Evolutionary conservation across 108 stramenopile species (phyloP).

Genomic region (Heterococcus sp.): DNA sequence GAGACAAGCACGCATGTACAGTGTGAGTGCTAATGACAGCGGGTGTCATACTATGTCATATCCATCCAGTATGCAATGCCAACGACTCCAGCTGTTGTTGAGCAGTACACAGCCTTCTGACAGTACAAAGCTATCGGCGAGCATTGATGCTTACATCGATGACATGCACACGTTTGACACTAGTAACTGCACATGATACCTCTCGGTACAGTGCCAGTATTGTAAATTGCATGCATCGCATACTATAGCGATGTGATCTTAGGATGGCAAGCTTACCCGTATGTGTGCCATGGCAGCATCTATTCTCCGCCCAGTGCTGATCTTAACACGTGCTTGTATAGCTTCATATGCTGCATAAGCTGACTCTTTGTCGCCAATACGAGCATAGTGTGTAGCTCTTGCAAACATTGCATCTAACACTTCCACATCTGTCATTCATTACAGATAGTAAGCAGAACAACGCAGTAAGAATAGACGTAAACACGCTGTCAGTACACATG

Average conservation of each 20-base stretch:
- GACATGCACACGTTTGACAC: too few relatives aligned
- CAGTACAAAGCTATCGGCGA: too few relatives aligned
- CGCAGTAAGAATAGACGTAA: neutral
- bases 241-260: too few relatives aligned
- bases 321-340: slow-evolving; percentile 74
- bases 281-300: slow-evolving; percentile 87
- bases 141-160: too few relatives aligned
- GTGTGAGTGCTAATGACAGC: too few relatives aligned
- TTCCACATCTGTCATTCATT: slow-evolving; percentile 94
- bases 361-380: slow-evolving; percentile 70
- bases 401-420: slow-evolving; percentile 83
- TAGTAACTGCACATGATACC: too few relatives aligned
- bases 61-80: too few relatives aligned
- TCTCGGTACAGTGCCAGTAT: too few relatives aligned
- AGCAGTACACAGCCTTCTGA: too few relatives aligned
- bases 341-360: slow-evolving; percentile 77
- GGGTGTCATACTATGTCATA: too few relatives aligned
- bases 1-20: neutral
- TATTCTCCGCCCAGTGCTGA: slow-evolving; percentile 89
- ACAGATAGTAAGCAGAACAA: slow-evolving; percentile 67
- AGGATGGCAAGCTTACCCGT: slow-evolving; percentile 24
- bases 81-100: too few relatives aligned
- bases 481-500: neutral
- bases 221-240: too few relatives aligned
- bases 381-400: slow-evolving; percentile 79